These are phyloP conservation scores for Cryphonectria japonica DNA, from an alignment of 2,329 filamentous ascomycete species.

Conservation along the genomic window DNA sequence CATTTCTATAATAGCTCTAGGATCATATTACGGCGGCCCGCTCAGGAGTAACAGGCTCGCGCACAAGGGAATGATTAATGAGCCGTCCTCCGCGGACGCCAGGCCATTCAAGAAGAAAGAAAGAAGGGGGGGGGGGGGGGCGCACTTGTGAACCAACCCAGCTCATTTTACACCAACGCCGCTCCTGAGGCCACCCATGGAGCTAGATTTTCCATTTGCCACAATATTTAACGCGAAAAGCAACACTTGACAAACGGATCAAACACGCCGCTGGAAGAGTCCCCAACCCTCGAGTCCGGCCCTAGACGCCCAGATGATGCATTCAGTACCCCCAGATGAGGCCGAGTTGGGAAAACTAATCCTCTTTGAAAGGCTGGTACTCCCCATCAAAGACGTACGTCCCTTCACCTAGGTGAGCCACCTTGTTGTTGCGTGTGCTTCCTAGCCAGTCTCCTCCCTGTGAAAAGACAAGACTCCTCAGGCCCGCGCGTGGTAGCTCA, in stretches of 20 bases:
- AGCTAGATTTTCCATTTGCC: not conserved
- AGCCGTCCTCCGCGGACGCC: not conserved
- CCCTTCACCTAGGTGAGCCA: constrained; percentile 31
- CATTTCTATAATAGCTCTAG: not conserved
- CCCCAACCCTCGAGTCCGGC: not conserved
- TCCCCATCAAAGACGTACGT: constrained; percentile 33
- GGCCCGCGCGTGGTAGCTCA: constrained; percentile 35
- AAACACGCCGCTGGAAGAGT: not conserved
- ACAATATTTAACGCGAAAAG: not conserved
- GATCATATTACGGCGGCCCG: not conserved
- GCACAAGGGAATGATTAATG: not conserved
- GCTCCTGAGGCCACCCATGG: not conserved
- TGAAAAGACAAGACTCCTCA: constrained; percentile 36
- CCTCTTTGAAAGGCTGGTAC: constrained; percentile 33
- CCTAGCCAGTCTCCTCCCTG: constrained; percentile 31
- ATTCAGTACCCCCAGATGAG: not conserved
- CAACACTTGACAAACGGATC: not conserved
- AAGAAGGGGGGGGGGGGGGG: not conserved
- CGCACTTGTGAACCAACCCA: not conserved
- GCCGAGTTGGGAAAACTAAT: not conserved
- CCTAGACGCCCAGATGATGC: constrained; percentile 2
- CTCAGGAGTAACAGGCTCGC: not conserved
- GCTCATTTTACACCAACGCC: not conserved
- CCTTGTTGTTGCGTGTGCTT: constrained; percentile 31
- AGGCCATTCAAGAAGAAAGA: not conserved